Evolutionary conservation across 73 alveolate species (phyloP).

Genomic region (Stentor coeruleus): DNA sequence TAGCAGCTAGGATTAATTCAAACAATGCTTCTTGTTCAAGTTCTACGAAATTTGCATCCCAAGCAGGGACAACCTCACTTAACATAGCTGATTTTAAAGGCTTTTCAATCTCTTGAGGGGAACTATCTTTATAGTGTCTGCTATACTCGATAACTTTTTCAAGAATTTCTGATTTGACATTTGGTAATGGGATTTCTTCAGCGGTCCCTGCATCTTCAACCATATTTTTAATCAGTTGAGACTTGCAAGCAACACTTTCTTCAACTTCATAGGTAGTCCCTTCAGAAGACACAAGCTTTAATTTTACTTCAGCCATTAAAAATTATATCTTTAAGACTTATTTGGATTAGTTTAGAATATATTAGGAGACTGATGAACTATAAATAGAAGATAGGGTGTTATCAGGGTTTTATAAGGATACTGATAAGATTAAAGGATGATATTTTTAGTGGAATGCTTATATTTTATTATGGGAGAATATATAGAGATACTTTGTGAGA

Average conservation of each 20-base stretch:
- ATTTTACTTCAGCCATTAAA: conserved; percentile 28
- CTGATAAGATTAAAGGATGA: too few species aligned
- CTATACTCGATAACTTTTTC: background rate
- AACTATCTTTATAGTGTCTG: background rate
- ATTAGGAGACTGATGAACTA: too few species aligned
- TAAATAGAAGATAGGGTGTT: too few species aligned
- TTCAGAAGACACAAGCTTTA: conserved; percentile 46
- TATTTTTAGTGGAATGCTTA: too few species aligned
- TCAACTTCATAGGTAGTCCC: conserved; percentile 58
- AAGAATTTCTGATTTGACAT: conserved; percentile 76
- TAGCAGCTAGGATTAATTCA: background rate
- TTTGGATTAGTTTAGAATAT: too few species aligned
- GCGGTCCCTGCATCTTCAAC: conserved; percentile 77
- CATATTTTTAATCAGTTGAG: conserved; percentile 73
- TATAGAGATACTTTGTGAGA: too few species aligned
- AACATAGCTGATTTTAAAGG: background rate
- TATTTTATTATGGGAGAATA: too few species aligned
- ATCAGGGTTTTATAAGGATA: too few species aligned
- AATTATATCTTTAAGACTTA: too few species aligned
- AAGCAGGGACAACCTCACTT: background rate
- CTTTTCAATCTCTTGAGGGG: background rate
- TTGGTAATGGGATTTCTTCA: conserved; percentile 88
- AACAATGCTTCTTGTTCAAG: background rate
- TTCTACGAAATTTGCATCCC: background rate
- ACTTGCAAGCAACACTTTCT: conserved; percentile 63